phyloP scores from a whole-genome alignment of 768 basidiomycete species.

The Vishniacozyma victoriae region DNA sequence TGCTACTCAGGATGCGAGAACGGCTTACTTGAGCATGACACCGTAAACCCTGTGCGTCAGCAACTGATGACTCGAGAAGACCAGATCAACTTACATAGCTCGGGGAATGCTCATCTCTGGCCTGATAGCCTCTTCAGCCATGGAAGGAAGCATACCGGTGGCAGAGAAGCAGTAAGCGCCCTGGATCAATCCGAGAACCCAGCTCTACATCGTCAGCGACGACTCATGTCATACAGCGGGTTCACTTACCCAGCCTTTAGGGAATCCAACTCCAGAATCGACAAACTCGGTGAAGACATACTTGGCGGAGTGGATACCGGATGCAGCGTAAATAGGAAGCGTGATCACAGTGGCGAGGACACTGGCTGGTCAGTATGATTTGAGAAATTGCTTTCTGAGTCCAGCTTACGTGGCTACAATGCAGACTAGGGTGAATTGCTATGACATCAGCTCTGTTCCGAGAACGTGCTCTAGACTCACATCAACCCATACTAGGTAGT shows the following conservation, averaged over 20 bases:
- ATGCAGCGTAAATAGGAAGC: constrained; percentile 56
- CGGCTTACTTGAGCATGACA: constrained; percentile 18
- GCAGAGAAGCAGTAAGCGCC: constrained; percentile 56
- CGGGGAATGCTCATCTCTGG: constrained; percentile 56
- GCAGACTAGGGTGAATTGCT: constrained; percentile 60
- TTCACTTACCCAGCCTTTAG: constrained; percentile 55
- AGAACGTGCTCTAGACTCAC: constrained; percentile 41
- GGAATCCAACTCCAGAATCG: constrained; percentile 59
- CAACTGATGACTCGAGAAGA: neutral
- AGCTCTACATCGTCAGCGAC: constrained; percentile 33
- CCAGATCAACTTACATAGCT: constrained; percentile 53
- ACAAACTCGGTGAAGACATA: constrained; percentile 58
- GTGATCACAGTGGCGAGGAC: constrained; percentile 55
- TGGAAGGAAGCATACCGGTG: constrained; percentile 62
- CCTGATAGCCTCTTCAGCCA: constrained; percentile 63
- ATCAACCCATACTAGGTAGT: constrained; percentile 55
- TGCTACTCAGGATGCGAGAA: neutral
- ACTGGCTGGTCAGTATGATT: constrained; percentile 4
- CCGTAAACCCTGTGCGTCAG: constrained; percentile 52
- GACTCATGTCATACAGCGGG: neutral
- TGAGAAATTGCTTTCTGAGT: neutral
- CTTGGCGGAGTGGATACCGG: constrained; percentile 53
- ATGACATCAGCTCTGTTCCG: neutral
- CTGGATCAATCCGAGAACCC: constrained; percentile 56
- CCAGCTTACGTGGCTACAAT: constrained; percentile 48